These are phyloP conservation scores for Globisporangium parvum DNA, from an alignment of 352 stramenopile genomes.

Conservation along the genomic window DNA sequence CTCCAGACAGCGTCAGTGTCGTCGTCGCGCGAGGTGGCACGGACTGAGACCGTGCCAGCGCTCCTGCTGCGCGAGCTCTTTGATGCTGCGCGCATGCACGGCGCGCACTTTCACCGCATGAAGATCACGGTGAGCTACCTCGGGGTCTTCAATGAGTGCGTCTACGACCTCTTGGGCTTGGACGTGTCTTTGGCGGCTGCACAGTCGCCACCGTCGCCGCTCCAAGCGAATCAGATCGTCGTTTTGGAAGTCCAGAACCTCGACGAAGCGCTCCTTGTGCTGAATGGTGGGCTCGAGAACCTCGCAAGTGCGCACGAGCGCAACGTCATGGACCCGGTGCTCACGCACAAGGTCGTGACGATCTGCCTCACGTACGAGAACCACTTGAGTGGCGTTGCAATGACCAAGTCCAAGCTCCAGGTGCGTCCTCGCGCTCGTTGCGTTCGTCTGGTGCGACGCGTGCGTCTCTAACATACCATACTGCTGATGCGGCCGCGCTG, in stretches of 20 bases:
- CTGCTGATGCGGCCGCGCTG: neutral
- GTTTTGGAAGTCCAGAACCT: conserved; percentile 66
- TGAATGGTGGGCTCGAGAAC: conserved; percentile 42
- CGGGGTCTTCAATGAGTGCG: conserved; percentile 93
- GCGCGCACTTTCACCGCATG: conserved; percentile 34
- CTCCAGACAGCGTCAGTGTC: conserved; percentile 12
- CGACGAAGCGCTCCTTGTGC: conserved; percentile 56
- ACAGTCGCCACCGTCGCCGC: conserved; percentile 3
- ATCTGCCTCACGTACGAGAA: conserved; percentile 54
- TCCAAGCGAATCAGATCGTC: conserved; percentile 32
- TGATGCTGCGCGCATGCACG: conserved; percentile 21
- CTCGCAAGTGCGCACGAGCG: conserved; percentile 23
- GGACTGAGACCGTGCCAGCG: conserved; percentile 25
- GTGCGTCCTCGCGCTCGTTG: neutral
- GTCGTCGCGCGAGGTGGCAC: neutral
- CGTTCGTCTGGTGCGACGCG: neutral
- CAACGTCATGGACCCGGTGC: conserved; percentile 15
- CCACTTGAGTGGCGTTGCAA: conserved; percentile 24
- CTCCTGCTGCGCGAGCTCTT: conserved; percentile 53
- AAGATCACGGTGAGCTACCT: conserved; percentile 77
- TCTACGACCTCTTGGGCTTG: conserved; percentile 91
- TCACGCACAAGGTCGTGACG: conserved; percentile 65
- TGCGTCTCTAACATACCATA: neutral
- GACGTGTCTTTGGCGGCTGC: conserved; percentile 19
- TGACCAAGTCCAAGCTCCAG: conserved; percentile 61